These are phyloP conservation scores for Microsporum ferrugineum DNA, from an alignment of 2,329 filamentous ascomycete species.

Conservation along the genomic window DNA sequence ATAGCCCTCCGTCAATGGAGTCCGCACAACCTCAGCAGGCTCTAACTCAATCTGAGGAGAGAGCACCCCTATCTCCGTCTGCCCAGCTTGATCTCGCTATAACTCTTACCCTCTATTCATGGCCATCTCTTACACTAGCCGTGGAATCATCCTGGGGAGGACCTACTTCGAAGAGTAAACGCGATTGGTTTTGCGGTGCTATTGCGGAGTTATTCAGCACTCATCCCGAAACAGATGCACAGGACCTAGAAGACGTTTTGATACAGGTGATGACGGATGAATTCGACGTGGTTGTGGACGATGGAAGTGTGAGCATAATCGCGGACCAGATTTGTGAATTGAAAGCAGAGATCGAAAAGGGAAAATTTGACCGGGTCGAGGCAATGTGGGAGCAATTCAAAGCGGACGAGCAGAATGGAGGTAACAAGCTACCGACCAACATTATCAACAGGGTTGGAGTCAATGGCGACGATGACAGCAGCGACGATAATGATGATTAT, in stretches of 20 bases:
- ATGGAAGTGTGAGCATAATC: slow-evolving; percentile 67
- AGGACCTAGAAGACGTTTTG: slow-evolving; percentile 73
- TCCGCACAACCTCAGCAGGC: not conserved
- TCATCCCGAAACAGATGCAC: slow-evolving; percentile 53
- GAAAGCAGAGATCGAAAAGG: slow-evolving; percentile 51
- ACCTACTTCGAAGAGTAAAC: slow-evolving; percentile 69
- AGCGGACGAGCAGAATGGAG: slow-evolving; percentile 31
- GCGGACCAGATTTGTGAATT: slow-evolving; percentile 61
- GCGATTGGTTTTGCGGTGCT: slow-evolving; percentile 90
- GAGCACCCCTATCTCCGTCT: slow-evolving; percentile 29
- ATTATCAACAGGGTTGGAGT: slow-evolving; percentile 30
- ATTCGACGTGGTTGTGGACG: slow-evolving; percentile 54
- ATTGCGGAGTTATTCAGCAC: slow-evolving; percentile 65
- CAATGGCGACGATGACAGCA: slow-evolving; percentile 43
- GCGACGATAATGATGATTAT: slow-evolving; percentile 47
- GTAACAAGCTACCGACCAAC: slow-evolving; percentile 24
- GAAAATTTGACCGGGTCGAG: slow-evolving; percentile 55
- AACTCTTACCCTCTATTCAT: slow-evolving; percentile 72
- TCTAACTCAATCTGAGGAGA: not conserved
- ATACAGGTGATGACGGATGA: slow-evolving; percentile 91
- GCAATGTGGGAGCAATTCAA: slow-evolving; percentile 43
- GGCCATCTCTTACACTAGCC: slow-evolving; percentile 78
- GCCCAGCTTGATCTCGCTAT: slow-evolving; percentile 74
- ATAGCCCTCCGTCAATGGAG: not conserved
- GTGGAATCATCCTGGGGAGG: slow-evolving; percentile 84